Conservation (phyloP, 305 asterid species). For the Solanum aculeatissimum region DNA sequence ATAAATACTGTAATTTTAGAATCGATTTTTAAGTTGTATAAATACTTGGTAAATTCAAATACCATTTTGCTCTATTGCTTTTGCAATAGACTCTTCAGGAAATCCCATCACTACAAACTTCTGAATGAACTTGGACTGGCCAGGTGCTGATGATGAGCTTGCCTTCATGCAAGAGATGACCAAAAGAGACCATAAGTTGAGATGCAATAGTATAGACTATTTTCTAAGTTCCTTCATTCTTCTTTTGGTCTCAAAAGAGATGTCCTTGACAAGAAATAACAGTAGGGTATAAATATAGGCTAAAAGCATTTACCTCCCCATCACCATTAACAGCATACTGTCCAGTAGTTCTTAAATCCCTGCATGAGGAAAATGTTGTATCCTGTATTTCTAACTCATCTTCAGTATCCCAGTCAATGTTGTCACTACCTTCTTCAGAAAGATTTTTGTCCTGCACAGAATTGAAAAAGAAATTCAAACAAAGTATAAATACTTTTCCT, state of each 20-base stretch:
- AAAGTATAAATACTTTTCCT: not conserved
- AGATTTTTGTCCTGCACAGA: conserved; percentile 29
- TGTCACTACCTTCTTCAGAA: conserved; percentile 32
- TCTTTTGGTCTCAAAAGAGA: not conserved
- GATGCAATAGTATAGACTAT: not conserved
- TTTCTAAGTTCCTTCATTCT: not conserved
- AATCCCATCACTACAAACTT: conserved; percentile 79
- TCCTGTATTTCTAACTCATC: conserved; percentile 50
- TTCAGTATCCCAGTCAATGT: conserved; percentile 73
- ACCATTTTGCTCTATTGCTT: conserved; percentile 88
- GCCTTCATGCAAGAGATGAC: conserved; percentile 36
- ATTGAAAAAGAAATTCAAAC: not conserved
- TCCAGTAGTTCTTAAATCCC: not conserved
- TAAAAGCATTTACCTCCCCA: not conserved
- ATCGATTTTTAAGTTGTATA: not conserved
- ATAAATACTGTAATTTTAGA: conserved; percentile 5
- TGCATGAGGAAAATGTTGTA: not conserved
- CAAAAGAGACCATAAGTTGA: not conserved
- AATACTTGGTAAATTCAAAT: not conserved
- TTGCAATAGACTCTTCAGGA: conserved; percentile 49
- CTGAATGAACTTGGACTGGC: conserved; percentile 26
- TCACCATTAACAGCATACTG: not conserved
- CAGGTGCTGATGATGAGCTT: conserved; percentile 39
- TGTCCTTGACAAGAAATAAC: not conserved
- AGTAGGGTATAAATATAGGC: not conserved